These are phyloP conservation scores for Cryptosporidium tyzzeri DNA, from an alignment of 169 alveolate genomes.

Conservation along the genomic window DNA sequence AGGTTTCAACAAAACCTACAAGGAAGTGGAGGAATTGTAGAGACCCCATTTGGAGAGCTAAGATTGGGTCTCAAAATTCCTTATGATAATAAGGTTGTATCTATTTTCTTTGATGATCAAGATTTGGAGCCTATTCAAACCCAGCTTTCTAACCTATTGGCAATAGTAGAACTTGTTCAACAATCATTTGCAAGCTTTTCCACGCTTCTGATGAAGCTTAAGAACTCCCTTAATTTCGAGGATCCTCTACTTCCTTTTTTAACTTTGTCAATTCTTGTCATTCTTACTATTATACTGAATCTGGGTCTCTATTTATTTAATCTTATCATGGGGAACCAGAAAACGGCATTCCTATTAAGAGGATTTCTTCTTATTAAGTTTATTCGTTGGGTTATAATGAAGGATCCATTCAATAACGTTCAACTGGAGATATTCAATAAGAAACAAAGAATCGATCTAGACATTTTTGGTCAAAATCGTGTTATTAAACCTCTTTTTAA, in stretches of 20 bases:
- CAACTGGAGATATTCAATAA: constrained; percentile 56
- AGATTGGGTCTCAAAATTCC: constrained; percentile 52
- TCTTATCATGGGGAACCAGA: neutral
- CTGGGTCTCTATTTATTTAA: neutral
- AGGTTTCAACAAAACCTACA: neutral
- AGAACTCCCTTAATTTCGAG: constrained; percentile 63
- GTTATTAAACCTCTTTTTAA: neutral
- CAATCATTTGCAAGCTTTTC: constrained; percentile 39
- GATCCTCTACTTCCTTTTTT: constrained; percentile 50
- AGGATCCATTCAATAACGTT: constrained; percentile 49
- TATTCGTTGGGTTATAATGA: constrained; percentile 3
- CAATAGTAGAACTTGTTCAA: constrained; percentile 55
- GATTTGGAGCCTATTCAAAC: constrained; percentile 66
- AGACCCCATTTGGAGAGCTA: constrained; percentile 73
- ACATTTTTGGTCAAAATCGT: neutral
- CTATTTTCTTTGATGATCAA: constrained; percentile 71
- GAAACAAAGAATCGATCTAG: constrained; percentile 1
- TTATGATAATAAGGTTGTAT: constrained; percentile 50
- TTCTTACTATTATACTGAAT: neutral
- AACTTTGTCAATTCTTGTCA: constrained; percentile 5
- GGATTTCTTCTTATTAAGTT: constrained; percentile 8
- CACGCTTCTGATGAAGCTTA: constrained; percentile 31
- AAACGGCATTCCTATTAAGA: neutral
- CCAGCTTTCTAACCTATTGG: constrained; percentile 33
- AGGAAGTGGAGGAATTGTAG: constrained; percentile 44